phyloP scores from a whole-genome alignment of 2,329 filamentous ascomycete species.

The Tolypocladium sp. region DNA sequence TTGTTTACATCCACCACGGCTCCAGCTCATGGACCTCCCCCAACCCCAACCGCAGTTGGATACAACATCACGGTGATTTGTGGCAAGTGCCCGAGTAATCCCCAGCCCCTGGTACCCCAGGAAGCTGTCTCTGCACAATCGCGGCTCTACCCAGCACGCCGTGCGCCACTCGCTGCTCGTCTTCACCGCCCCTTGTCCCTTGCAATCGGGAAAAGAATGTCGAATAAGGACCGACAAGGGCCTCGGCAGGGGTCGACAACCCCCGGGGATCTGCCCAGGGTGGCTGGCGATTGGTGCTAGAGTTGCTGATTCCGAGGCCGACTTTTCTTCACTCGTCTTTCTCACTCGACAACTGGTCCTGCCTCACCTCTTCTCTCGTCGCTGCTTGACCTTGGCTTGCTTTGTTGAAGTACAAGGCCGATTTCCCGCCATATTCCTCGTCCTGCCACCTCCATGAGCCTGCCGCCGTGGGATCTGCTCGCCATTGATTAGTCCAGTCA shows the following conservation, averaged over 20 bases:
- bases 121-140: not conserved
- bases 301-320: not conserved
- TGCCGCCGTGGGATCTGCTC: not conserved
- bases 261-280: not conserved
- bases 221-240: not conserved
- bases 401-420: not conserved
- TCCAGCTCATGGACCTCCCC: not conserved
- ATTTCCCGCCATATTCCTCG: not conserved
- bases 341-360: not conserved
- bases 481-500: not conserved
- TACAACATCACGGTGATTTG: not conserved
- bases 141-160: not conserved
- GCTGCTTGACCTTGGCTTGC: not conserved
- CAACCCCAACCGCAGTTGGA: not conserved
- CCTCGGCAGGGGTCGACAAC: not conserved
- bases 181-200: slow-evolving; percentile 1
- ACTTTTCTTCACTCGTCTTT: not conserved
- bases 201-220: not conserved
- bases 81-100: not conserved
- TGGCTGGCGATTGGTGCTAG: not conserved
- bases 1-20: not conserved
- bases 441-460: not conserved
- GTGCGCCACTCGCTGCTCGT: not conserved
- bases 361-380: not conserved
- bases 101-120: not conserved